Evolutionary conservation across 2,329 filamentous ascomycete species (phyloP).

Genomic region (Grosmannia clavigera): DNA sequence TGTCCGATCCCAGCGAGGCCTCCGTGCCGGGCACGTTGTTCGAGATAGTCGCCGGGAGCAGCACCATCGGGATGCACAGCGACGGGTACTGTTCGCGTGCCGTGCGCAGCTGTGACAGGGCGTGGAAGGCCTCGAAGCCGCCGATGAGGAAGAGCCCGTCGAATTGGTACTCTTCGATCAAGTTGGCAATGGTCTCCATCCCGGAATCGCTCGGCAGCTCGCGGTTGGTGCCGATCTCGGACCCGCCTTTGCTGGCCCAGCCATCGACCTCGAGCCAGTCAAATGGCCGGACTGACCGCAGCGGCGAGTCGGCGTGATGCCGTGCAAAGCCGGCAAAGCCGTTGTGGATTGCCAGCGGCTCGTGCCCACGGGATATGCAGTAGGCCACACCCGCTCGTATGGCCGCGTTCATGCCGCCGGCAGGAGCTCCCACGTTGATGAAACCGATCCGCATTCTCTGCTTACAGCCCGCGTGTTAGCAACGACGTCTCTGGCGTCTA

Average conservation of each 20-base stretch:
- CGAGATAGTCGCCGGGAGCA: slow-evolving; percentile 92
- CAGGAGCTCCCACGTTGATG: slow-evolving; percentile 91
- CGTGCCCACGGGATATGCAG: slow-evolving; percentile 84
- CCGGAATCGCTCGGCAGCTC: slow-evolving; percentile 78
- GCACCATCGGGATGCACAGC: slow-evolving; percentile 82
- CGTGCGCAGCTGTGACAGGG: slow-evolving; percentile 75
- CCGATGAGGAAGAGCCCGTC: slow-evolving; percentile 87
- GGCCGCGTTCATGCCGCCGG: slow-evolving; percentile 96
- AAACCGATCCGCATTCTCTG: slow-evolving; percentile 88
- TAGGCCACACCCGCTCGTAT: slow-evolving; percentile 88
- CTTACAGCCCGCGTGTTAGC: not conserved
- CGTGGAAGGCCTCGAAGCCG: slow-evolving; percentile 93
- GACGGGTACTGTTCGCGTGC: slow-evolving; percentile 66
- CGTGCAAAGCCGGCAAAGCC: slow-evolving; percentile 89
- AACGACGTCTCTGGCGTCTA: slow-evolving; percentile 15
- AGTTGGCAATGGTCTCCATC: slow-evolving; percentile 67
- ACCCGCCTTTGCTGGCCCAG: slow-evolving; percentile 94
- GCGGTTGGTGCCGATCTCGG: slow-evolving; percentile 95
- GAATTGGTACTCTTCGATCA: slow-evolving; percentile 77
- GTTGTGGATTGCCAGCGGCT: slow-evolving; percentile 86
- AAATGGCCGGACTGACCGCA: slow-evolving; percentile 74
- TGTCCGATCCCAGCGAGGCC: slow-evolving; percentile 93
- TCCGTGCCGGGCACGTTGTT: slow-evolving; percentile 98
- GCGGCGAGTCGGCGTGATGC: slow-evolving; percentile 72
- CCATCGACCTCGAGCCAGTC: slow-evolving; percentile 88